phyloP scores from a whole-genome alignment of 352 stramenopile species.

The Globisporangium cylindrosporum region DNA sequence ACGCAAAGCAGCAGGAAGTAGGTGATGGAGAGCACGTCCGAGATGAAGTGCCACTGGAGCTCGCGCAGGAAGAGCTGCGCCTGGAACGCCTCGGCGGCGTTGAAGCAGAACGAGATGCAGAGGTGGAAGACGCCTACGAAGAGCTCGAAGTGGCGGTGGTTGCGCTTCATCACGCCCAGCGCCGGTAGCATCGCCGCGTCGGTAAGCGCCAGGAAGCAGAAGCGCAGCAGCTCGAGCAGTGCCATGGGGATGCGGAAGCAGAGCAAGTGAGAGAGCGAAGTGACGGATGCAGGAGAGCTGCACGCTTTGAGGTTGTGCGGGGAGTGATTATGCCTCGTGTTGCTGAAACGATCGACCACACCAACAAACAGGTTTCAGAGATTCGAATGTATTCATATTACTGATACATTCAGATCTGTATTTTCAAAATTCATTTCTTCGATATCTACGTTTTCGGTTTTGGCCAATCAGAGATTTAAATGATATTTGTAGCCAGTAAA shows the following conservation, averaged over 20 bases:
- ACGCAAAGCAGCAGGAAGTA: conserved; percentile 86
- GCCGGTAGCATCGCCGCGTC: conserved; percentile 74
- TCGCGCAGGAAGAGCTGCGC: conserved; percentile 63
- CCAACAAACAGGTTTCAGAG: background rate
- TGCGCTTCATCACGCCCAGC: conserved; percentile 74
- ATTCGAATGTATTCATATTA: background rate
- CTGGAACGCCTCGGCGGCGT: conserved; percentile 71
- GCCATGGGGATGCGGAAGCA: conserved; percentile 19
- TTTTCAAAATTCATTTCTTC: too few species aligned
- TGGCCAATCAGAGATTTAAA: too few species aligned
- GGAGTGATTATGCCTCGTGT: background rate
- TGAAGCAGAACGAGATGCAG: conserved; percentile 79
- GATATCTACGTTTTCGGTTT: too few species aligned
- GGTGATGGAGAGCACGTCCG: conserved; percentile 80
- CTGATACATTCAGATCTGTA: too few species aligned
- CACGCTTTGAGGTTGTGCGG: background rate
- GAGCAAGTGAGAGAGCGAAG: background rate
- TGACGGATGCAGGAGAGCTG: background rate
- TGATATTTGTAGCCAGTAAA: too few species aligned
- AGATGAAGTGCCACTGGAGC: conserved; percentile 85
- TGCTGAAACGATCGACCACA: background rate
- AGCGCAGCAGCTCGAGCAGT: conserved; percentile 49
- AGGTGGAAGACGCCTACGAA: conserved; percentile 87
- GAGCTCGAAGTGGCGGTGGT: conserved; percentile 87
- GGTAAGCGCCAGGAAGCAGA: conserved; percentile 70